Base-by-base conservation (phyloP, 345 rosid genomes). In the Isatis tinctoria region DNA sequence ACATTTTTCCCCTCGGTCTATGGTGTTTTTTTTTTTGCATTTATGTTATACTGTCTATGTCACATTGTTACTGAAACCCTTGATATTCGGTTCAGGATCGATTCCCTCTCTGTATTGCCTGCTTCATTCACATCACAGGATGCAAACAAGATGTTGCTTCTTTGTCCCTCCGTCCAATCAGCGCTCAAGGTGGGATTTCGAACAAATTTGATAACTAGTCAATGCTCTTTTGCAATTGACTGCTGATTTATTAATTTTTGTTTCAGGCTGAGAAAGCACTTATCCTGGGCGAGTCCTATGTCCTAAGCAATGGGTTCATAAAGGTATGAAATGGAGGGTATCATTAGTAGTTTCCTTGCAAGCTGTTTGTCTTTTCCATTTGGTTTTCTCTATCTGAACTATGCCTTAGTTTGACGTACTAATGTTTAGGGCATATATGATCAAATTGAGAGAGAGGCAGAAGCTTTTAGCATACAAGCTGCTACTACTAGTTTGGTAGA, bases 41-140 rank as follows among this genome's bases (percentile, higher is more conserved):
- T 62, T 36, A 28, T 10, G 49, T 57, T 60, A 44, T 45, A 8
- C 10, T 64, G 30, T 60, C 10, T 45, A 40, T 36, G 57, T 36
- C 13, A 69, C 43, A 4, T 56, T 72, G 27, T 49, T 8, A 51
- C 60, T 77, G 64, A 65, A 77, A 60, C 74, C 61, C 61, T 76
- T 69, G 66, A 59, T 68, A 60, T 58, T 74, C 12, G 58, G 68
- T 86, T 84, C 88, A 94, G 99, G 99, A 85, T 94, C 58, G 97
- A 90, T 82, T 84, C 93, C 56, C 90, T 91, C 62, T 84, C 99
- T 69, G 85, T 91, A 72, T 79, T 94, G 65, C 91, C 97, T 33
- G 10, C 93, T 16, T 86, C 86, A 20, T 88, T 94, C 74, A 82
- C 84, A 61, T 28, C 83, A 30, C 86, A 86, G 65, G 99, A 94